These are phyloP conservation scores for Paramarasmius palmivorus DNA, from an alignment of 1,284 basidiomycete species.

Conservation along the genomic window DNA sequence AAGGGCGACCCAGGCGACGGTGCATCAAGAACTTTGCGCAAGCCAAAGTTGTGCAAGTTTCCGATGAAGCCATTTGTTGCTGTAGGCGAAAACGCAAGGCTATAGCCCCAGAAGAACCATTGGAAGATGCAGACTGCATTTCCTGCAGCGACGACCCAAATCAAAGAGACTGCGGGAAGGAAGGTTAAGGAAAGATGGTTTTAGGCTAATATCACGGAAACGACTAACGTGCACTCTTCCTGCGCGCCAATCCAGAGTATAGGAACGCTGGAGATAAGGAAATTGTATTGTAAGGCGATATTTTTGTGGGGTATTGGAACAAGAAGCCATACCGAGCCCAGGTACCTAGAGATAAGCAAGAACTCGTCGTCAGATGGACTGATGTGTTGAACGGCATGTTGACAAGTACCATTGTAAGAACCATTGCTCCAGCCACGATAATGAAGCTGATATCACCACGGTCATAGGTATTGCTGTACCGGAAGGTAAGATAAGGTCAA, in stretches of 20 bases:
- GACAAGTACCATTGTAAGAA: slow-evolving; percentile 62
- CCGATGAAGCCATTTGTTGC: slow-evolving; percentile 82
- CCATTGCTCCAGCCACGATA: slow-evolving; percentile 77
- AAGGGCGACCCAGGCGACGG: slow-evolving; percentile 77
- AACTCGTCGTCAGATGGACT: too few species aligned
- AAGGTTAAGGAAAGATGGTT: background rate
- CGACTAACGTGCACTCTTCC: slow-evolving; percentile 33
- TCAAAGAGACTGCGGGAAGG: slow-evolving; percentile 48
- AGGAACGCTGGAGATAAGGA: slow-evolving; percentile 60
- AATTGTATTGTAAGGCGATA: slow-evolving; percentile 8
- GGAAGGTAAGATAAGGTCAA: background rate
- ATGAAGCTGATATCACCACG: slow-evolving; percentile 79
- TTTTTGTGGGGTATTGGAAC: background rate
- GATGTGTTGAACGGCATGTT: too few species aligned
- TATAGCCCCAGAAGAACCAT: slow-evolving; percentile 89
- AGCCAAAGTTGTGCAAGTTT: slow-evolving; percentile 71
- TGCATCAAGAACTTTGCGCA: slow-evolving; percentile 70
- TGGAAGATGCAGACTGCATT: slow-evolving; percentile 87
- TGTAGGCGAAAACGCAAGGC: slow-evolving; percentile 76
- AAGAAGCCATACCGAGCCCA: slow-evolving; percentile 53
- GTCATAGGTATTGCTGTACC: slow-evolving; percentile 44
- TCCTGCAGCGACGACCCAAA: slow-evolving; percentile 70
- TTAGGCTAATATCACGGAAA: background rate
- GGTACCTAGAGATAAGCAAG: slow-evolving; percentile 38
- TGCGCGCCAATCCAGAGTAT: slow-evolving; percentile 83